These are phyloP conservation scores for Takashimella koratensis DNA, from an alignment of 1,284 basidiomycete species.

Conservation along the genomic window DNA sequence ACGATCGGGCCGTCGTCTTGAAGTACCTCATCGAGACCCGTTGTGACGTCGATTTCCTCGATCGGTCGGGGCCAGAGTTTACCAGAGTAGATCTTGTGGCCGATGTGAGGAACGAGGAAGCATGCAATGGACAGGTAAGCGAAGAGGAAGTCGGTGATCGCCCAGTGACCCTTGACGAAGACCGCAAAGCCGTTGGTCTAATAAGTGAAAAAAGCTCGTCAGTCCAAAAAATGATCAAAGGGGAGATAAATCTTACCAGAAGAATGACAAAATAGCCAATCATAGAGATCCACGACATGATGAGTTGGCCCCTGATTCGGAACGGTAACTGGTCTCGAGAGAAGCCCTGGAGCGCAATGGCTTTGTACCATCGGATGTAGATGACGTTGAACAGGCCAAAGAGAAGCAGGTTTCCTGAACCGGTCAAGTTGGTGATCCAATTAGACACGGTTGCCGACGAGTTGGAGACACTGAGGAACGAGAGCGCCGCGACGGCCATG, in stretches of 20 bases:
- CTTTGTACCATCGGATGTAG: constrained; percentile 4
- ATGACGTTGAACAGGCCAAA: constrained; percentile 2
- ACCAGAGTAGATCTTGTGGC: constrained; percentile 4
- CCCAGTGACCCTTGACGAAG: constrained; percentile 5
- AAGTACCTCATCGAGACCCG: too few relatives aligned
- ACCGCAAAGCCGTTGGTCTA: constrained; percentile 7
- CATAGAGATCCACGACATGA: constrained; percentile 1
- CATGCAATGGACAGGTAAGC: constrained; percentile 3
- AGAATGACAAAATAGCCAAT: constrained; percentile 2
- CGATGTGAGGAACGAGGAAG: constrained; percentile 1
- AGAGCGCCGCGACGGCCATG: constrained; percentile 53
- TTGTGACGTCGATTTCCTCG: too few relatives aligned
- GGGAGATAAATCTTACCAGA: too few relatives aligned
- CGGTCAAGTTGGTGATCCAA: constrained; percentile 68
- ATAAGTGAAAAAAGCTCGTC: too few relatives aligned
- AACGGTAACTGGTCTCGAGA: not conserved
- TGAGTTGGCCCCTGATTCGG: not conserved
- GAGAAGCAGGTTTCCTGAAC: too few relatives aligned
- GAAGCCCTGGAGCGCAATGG: not conserved
- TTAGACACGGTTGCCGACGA: not conserved
- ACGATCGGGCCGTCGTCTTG: too few relatives aligned
- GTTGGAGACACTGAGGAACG: not conserved
- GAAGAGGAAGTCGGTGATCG: constrained; percentile 3
- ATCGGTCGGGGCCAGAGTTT: too few relatives aligned
- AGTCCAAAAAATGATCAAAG: too few relatives aligned